Base-by-base conservation (phyloP, 176 grass and related monocot species). In the Eremochloa ophiuroides region DNA sequence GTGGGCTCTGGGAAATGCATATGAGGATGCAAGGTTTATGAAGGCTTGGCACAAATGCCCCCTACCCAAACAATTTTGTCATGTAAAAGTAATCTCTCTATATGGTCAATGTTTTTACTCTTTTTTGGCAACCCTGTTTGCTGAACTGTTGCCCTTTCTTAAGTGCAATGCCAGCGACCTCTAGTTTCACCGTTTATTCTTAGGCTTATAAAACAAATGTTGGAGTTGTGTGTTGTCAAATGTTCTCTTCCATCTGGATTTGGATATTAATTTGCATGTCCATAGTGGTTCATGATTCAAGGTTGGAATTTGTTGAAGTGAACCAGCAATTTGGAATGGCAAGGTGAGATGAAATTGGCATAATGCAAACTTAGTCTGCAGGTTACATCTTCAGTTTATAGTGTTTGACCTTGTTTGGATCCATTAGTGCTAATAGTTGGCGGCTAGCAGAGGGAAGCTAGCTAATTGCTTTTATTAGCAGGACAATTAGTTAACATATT, bases 11-110 rank as follows among this genome's bases (percentile, higher is more conserved):
- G 60, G 68, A 43, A 83, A 47, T 62, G 30, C 61, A 25, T 34
- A 38, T 77, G 64, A 44, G 72, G 30, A 82, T 63, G 51, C 72
- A 82, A 71, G 62, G 46, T 10, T 71, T 77, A 82, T 87, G 85
- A 83, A 78, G 85, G 79, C 55, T 85, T 66, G 41, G n/a, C 60
- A 62, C 0, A 10, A 61, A 62, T 62, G 60, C 60, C 60, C 59
- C 4, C 27, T 15, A 27, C 4, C 26, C 23, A 2, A 29, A 28
- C 11, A 13, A 26, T 8, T 50, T 26, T 61, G 10, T 27, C 10
- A 27, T 28, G 23, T 27, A 5, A 29, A 28, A 15, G 26, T 28
- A 15, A 25, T 40, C 15, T 62, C 26, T 62, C 59, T 29, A 28
- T 62, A 62, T 25, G 59, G 4, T 29, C 29, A 26, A 26, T 62